A percentile compares a stretch with the other conserved stretches of the same genome.
These are phyloP conservation scores for Penicillium desertorum DNA, from an alignment of 495 filamentous ascomycete species.

Conservation along the genomic window DNA sequence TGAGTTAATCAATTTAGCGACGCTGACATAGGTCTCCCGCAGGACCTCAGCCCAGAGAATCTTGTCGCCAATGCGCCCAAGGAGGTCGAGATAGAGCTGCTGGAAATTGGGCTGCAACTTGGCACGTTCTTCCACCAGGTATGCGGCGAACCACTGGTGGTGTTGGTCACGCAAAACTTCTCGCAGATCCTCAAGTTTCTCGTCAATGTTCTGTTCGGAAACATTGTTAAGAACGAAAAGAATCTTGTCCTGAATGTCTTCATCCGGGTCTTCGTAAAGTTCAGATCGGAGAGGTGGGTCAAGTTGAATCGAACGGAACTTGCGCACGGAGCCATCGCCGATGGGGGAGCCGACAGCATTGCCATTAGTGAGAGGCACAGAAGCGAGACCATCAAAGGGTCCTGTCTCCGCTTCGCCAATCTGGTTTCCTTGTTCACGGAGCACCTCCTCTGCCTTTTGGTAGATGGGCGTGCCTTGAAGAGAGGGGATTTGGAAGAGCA, in stretches of 20 bases:
- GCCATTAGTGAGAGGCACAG: constrained; percentile 59
- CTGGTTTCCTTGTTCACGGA: constrained; percentile 58
- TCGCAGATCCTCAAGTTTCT: constrained; percentile 75
- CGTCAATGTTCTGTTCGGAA: constrained; percentile 79
- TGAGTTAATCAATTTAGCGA: constrained; percentile 81
- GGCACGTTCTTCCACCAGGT: constrained; percentile 93
- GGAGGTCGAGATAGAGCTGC: constrained; percentile 82
- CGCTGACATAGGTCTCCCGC: constrained; percentile 87
- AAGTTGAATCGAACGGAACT: constrained; percentile 72
- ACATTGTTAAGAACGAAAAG: constrained; percentile 96
- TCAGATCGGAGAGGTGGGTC: constrained; percentile 61
- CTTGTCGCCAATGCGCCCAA: constrained; percentile 77
- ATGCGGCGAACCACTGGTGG: constrained; percentile 93
- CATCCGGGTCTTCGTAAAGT: constrained; percentile 74
- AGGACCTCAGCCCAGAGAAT: constrained; percentile 83
- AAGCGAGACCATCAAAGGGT: constrained; percentile 39
- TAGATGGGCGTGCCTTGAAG: constrained; percentile 83
- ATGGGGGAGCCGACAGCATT: constrained; percentile 57
- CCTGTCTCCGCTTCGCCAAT: constrained; percentile 35
- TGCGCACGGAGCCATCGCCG: constrained; percentile 52
- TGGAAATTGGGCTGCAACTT: constrained; percentile 97
- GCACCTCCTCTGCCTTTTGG: constrained; percentile 76
- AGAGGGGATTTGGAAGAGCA: constrained; percentile 74
- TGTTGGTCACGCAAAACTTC: constrained; percentile 75
- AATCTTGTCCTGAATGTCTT: constrained; percentile 86